These are phyloP conservation scores for Agaricus blazei DNA, from an alignment of 768 basidiomycete genomes.

Conservation along the genomic window DNA sequence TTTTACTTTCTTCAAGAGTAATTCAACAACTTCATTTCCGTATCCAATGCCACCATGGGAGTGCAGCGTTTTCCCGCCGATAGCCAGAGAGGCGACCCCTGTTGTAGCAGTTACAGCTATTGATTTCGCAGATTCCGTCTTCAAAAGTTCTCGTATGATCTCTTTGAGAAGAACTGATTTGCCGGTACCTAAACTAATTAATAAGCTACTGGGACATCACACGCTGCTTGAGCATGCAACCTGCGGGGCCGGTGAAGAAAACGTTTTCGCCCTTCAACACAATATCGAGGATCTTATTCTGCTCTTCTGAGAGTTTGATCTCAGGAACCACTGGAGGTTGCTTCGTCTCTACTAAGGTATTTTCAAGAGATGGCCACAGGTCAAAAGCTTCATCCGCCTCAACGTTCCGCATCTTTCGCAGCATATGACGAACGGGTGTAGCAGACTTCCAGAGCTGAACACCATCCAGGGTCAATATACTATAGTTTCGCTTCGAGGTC, in stretches of 20 bases:
- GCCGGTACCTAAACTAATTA: constrained; percentile 48
- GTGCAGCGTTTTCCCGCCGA: constrained; percentile 65
- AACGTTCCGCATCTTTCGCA: neutral
- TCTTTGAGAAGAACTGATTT: constrained; percentile 67
- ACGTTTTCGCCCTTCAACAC: constrained; percentile 54
- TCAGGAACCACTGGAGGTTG: neutral
- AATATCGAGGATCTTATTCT: constrained; percentile 31
- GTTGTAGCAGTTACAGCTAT: constrained; percentile 65
- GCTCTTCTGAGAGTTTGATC: constrained; percentile 32
- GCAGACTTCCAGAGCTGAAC: neutral
- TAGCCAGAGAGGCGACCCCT: constrained; percentile 64
- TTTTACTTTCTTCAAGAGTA: constrained; percentile 30
- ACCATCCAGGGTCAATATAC: neutral
- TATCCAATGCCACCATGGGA: constrained; percentile 62
- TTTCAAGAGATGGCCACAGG: neutral
- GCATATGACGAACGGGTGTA: neutral
- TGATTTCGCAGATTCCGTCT: constrained; percentile 1
- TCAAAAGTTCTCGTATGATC: constrained; percentile 45
- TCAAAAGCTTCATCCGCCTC: neutral
- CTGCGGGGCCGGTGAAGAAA: constrained; percentile 76
- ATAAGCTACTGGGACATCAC: neutral
- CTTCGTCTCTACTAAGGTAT: neutral
- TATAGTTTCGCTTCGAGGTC: too few relatives aligned
- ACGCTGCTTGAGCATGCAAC: constrained; percentile 24
- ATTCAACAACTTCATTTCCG: constrained; percentile 43